Conservation (phyloP, 768 basidiomycete species). For the Podaxis pistillaris region DNA sequence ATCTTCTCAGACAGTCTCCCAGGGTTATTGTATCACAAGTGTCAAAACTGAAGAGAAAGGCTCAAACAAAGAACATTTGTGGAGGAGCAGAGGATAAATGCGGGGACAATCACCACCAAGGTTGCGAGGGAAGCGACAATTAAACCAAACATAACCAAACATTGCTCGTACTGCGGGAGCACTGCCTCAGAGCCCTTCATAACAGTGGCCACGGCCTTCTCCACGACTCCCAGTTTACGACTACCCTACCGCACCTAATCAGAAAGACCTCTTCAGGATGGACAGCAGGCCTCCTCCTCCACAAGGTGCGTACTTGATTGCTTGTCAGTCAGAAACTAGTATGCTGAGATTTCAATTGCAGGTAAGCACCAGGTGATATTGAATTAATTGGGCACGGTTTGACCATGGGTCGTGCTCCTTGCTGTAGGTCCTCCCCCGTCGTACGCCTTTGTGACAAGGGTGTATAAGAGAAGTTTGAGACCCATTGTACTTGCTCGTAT, state of each 20-base stretch:
- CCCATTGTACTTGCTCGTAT: conserved; percentile 54
- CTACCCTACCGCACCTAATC: background rate
- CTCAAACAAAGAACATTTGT: too few relatives aligned
- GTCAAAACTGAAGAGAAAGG: too few relatives aligned
- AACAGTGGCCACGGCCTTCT: background rate
- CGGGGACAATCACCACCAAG: background rate
- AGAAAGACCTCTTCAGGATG: conserved; percentile 23
- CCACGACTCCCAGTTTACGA: background rate
- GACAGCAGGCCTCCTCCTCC: conserved; percentile 38
- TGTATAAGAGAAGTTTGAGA: conserved; percentile 57
- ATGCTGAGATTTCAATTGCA: conserved; percentile 1
- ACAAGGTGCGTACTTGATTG: conserved; percentile 30
- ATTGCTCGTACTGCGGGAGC: background rate
- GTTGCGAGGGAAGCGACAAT: conserved; percentile 3
- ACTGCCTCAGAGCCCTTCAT: conserved; percentile 10
- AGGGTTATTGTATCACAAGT: too few relatives aligned
- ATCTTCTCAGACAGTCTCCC: background rate
- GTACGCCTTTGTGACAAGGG: conserved; percentile 56
- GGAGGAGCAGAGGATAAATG: background rate
- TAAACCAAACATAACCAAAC: conserved; percentile 4
- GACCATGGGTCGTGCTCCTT: background rate
- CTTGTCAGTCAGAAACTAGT: background rate
- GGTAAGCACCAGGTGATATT: background rate
- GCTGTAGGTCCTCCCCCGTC: conserved; percentile 47
- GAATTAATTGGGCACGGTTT: background rate